Conservation (phyloP, 495 filamentous ascomycete species). For the Hypoxylon subgilvum region DNA sequence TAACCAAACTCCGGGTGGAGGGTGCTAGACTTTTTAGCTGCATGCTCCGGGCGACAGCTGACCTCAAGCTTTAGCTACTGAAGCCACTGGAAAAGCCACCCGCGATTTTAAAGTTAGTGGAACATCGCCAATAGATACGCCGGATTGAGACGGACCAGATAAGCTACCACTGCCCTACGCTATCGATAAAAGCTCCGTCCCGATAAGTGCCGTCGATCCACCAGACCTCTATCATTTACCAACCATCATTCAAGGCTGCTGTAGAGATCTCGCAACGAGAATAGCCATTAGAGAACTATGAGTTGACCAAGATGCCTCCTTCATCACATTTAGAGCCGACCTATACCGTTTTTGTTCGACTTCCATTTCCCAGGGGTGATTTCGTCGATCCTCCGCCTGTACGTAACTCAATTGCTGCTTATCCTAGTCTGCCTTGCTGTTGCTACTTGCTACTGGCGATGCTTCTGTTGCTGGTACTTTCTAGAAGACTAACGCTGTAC, state of each 20-base stretch:
- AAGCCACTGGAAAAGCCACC: not conserved
- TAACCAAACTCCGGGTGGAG: constrained; percentile 12
- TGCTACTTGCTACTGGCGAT: no score
- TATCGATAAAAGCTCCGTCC: constrained; percentile 34
- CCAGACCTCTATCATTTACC: constrained; percentile 8
- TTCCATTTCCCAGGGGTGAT: constrained; percentile 83
- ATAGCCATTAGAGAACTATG: constrained; percentile 26
- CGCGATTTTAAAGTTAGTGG: constrained; percentile 8
- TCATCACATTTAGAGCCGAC: constrained; percentile 45
- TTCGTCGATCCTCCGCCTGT: constrained; percentile 91
- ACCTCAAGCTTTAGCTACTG: constrained; percentile 6
- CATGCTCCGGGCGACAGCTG: constrained; percentile 17
- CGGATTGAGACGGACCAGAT: constrained; percentile 26
- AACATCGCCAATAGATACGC: not conserved
- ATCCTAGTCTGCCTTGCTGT: not conserved
- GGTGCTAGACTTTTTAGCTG: constrained; percentile 12
- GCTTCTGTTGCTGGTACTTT: no score
- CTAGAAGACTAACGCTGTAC: constrained; percentile 7
- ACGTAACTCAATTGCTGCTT: constrained; percentile 42
- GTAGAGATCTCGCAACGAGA: constrained; percentile 17
- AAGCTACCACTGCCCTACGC: constrained; percentile 11
- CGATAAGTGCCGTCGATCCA: constrained; percentile 12
- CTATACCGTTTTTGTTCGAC: constrained; percentile 81
- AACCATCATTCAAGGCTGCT: constrained; percentile 4
- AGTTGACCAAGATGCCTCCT: constrained; percentile 37